Percentiles rank a stretch among this genome's conserved stretches.
Evolutionary conservation across 1,284 basidiomycete genomes (phyloP).

Genomic region (Peniophora sp.): DNA sequence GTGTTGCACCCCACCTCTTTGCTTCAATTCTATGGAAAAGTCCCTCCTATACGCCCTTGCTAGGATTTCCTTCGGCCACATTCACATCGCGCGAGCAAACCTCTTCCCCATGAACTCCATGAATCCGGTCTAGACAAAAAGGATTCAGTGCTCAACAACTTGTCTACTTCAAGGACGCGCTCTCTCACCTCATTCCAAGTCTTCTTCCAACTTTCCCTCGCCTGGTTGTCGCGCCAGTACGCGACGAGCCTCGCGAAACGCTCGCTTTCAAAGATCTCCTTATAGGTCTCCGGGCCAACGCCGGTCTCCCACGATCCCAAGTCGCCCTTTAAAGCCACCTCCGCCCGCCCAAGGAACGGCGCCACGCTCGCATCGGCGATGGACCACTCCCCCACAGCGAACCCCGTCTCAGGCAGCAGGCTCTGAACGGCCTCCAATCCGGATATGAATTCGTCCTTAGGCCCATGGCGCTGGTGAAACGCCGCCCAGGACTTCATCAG

Average conservation of each 20-base stretch:
- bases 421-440: conserved; percentile 24
- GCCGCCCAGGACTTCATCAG: conserved; percentile 28
- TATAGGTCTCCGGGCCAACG: not conserved
- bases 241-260: not conserved
- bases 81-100: too few relatives aligned
- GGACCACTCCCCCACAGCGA: conserved; percentile 29
- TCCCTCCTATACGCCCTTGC: too few relatives aligned
- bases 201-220: conserved; percentile 1
- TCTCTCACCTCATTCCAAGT: not conserved
- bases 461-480: conserved; percentile 28
- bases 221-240: not conserved
- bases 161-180: not conserved
- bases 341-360: conserved; percentile 29
- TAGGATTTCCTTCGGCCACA: too few relatives aligned
- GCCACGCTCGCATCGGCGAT: conserved; percentile 47
- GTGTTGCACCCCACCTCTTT: too few relatives aligned
- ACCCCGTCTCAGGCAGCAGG: conserved; percentile 21
- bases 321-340: conserved; percentile 20
- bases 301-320: not conserved
- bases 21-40: too few relatives aligned
- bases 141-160: too few relatives aligned
- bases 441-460: conserved; percentile 29
- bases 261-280: not conserved
- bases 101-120: too few relatives aligned
- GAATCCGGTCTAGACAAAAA: too few relatives aligned